These are phyloP conservation scores for Diospyros lotus DNA, from an alignment of 148 eudicot species.

Conservation along the genomic window DNA sequence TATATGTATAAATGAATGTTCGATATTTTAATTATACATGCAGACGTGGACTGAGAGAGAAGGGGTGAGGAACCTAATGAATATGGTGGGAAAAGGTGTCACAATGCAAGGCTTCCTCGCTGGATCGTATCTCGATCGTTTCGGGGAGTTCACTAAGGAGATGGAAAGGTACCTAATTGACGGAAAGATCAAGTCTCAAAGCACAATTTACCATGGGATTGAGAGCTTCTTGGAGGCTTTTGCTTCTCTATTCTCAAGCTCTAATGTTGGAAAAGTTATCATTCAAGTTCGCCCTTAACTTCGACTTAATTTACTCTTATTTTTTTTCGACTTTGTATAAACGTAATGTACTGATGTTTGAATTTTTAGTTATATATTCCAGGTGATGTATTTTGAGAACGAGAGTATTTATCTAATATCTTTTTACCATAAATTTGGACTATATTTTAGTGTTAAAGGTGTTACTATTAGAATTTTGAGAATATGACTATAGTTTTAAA, in stretches of 20 bases:
- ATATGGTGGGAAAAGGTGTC: conserved; percentile 42
- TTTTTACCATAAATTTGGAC: too few relatives aligned
- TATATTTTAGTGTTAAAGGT: too few relatives aligned
- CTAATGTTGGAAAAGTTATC: conserved; percentile 33
- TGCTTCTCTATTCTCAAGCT: conserved; percentile 31
- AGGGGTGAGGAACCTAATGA: conserved; percentile 33
- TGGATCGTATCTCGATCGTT: conserved; percentile 13
- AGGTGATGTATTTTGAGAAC: too few relatives aligned
- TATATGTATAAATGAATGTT: neutral
- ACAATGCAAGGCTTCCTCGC: conserved; percentile 31
- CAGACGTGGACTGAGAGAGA: conserved; percentile 36
- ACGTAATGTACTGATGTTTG: neutral
- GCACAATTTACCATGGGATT: conserved; percentile 23
- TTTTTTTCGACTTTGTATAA: neutral
- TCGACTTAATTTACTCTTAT: neutral
- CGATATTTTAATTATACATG: neutral
- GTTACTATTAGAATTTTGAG: too few relatives aligned
- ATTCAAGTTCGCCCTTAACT: conserved; percentile 17
- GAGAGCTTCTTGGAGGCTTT: conserved; percentile 28
- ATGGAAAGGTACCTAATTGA: conserved; percentile 28
- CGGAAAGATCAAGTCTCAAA: conserved; percentile 23
- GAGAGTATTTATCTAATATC: too few relatives aligned
- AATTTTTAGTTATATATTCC: too few relatives aligned
- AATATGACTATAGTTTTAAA: too few relatives aligned
- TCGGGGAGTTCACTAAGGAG: conserved; percentile 21